phyloP scores from a whole-genome alignment of 2,329 filamentous ascomycete genomes.

The Cladorrhinum sp. region DNA sequence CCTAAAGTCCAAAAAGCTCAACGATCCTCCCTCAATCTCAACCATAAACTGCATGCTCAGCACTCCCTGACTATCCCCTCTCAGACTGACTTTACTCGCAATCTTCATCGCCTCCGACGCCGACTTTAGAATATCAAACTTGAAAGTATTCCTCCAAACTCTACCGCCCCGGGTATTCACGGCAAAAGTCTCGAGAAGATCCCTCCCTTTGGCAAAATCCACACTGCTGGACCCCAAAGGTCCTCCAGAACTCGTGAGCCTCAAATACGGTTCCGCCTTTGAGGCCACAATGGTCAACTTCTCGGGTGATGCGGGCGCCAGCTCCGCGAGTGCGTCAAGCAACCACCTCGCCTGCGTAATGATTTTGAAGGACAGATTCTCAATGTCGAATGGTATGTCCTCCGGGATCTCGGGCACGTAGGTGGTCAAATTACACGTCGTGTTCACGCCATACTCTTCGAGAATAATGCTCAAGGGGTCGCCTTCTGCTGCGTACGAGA shows the following conservation, averaged over 20 bases:
- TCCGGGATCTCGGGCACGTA: constrained; percentile 74
- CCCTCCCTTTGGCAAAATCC: constrained; percentile 61
- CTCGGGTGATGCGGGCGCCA: constrained; percentile 67
- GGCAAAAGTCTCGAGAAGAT: constrained; percentile 72
- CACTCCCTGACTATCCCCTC: constrained; percentile 85
- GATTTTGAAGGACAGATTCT: constrained; percentile 81
- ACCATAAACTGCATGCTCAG: constrained; percentile 96
- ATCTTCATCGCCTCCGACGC: constrained; percentile 90
- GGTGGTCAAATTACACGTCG: constrained; percentile 84
- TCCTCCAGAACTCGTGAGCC: constrained; percentile 64
- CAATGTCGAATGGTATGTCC: constrained; percentile 84
- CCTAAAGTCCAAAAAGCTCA: constrained; percentile 78
- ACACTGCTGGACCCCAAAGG: constrained; percentile 62
- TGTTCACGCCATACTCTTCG: constrained; percentile 81
- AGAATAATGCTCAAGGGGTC: constrained; percentile 80
- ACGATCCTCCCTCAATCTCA: constrained; percentile 67
- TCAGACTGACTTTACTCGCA: constrained; percentile 86
- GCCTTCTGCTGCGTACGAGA: constrained; percentile 73
- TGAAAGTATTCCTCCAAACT: constrained; percentile 68
- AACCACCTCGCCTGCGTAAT: constrained; percentile 82
- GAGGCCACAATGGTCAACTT: constrained; percentile 67
- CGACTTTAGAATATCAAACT: constrained; percentile 80
- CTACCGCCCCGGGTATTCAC: constrained; percentile 46
- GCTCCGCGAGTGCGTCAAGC: constrained; percentile 68
- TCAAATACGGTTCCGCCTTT: constrained; percentile 66